Evolutionary conservation across 768 basidiomycete species (phyloP), one percentile per base, ranked within the genome.

Genomic region (Serpula lacrymans): DNA sequence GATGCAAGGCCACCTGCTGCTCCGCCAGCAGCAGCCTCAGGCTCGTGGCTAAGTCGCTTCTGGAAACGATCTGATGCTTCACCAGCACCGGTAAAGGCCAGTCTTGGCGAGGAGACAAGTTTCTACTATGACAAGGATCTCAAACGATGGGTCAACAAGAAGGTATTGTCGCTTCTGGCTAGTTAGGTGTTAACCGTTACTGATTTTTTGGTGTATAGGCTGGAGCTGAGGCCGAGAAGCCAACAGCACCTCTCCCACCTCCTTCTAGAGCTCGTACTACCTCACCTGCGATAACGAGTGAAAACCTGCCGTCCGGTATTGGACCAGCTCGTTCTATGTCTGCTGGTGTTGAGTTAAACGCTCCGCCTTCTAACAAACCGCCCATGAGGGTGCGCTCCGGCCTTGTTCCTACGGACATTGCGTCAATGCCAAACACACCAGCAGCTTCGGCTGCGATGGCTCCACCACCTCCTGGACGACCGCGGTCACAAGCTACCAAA

Each of bases 101-200:
- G 85, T 51, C 77, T 99, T 18, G 96, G 96, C 6, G 91, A 98
- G 50, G 81, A 93, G 57, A 91, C 69, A 20, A 70, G 81, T 20
- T 95, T 98, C 68, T 86, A 90, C 54, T 99, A 88, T 58, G 96
- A 99, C 57, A 83, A 87, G 53, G 92, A 96, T n/a, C 74, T 84
- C 45, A 93, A 94, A 60, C 79, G 86, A 47, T 99, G 96, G 96
- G 83, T 99, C 20, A 93, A 96, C 60, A 94, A 87, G 64, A 92
- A 86, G 69, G 92, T 90, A 7, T 16, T 37, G 42, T 20, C 18
- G 20, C 38, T 43, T 21, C 36, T 32, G 14, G 7, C 33, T 28
- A 17, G 25, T 23, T 17, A n/a, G 2, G 22, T 4, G 24, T 30
- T 27, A 6, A 28, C 21, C 14, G 12, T 48, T 36, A 16, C 43